Evolutionary conservation across 805 yeast genomes (phyloP).

Genomic region (Spathaspora passalidarum): DNA sequence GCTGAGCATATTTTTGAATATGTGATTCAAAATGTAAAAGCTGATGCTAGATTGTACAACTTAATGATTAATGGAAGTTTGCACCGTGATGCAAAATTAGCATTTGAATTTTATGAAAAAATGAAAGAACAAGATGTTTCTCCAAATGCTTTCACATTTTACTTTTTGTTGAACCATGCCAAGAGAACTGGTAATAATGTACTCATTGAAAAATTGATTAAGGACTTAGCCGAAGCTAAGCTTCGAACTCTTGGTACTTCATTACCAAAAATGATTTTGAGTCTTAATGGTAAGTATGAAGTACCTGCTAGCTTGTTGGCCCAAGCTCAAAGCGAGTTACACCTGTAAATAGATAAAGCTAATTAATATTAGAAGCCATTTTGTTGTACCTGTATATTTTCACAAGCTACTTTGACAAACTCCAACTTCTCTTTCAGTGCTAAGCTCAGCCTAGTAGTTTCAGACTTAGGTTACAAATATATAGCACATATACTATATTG

Average conservation of each 20-base stretch:
- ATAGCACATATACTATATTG: too few species aligned
- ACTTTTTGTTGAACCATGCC: slow-evolving; percentile 43
- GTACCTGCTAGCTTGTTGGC: background rate
- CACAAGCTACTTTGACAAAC: too few species aligned
- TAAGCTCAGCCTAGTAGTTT: too few species aligned
- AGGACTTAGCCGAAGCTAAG: slow-evolving; percentile 30
- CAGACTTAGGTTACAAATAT: too few species aligned
- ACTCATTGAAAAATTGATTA: slow-evolving; percentile 32
- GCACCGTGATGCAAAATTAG: slow-evolving; percentile 31
- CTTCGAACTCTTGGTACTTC: slow-evolving; percentile 29
- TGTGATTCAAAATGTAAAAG: slow-evolving; percentile 30
- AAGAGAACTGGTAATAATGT: slow-evolving; percentile 25
- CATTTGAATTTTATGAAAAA: slow-evolving; percentile 38
- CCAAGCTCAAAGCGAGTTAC: background rate
- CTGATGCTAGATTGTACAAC: slow-evolving; percentile 41
- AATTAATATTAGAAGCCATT: too few species aligned
- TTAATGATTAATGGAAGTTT: slow-evolving; percentile 33
- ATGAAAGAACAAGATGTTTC: slow-evolving; percentile 23
- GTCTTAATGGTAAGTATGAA: background rate
- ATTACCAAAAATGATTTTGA: slow-evolving; percentile 30
- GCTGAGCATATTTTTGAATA: slow-evolving; percentile 33
- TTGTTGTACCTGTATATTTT: too few species aligned
- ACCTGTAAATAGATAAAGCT: background rate
- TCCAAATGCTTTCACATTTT: slow-evolving; percentile 53
- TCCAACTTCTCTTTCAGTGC: too few species aligned